Evolutionary conservation across 2,329 filamentous ascomycete species (phyloP), one percentile per base, ranked within the genome.

Genomic region (Ceratocystiopsis sp.): DNA sequence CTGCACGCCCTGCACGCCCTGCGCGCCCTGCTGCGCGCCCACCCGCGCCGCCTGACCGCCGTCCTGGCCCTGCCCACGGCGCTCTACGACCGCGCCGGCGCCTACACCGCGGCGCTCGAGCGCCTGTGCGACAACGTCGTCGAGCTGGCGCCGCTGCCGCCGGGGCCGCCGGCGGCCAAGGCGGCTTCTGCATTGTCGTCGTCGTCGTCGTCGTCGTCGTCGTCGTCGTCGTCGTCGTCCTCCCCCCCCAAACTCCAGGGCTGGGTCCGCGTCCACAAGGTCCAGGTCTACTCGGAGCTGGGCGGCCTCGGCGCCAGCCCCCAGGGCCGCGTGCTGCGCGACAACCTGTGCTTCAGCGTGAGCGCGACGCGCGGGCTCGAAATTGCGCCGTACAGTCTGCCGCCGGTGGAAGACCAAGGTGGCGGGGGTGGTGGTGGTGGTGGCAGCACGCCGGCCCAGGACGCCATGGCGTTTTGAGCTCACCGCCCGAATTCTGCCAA

Each of bases 311-410:
- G 86, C 2, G 85, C 84, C 14, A 79, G 76, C 11, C 70, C 75
- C 1, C 75, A 76, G 46, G 68, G 73, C 35, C 73, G 73, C 45
- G 77, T 76, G 48, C 70, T 80, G 43, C 78, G 83, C 19, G 84
- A 93, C 54, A 86, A 95, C 60, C 72, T 94, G 60, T 86, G 86
- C 5, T 98, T 98, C 59, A 87, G 78, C 47, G 63, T 98, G 42
- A 94, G 85, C 58, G 71, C 84, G 53, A 71, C 73, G 3, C 78
- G 73, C 52, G 87, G 84, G 42, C 76, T 98, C 51, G 73, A 84
- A 35, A 85, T 98, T 49, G 83, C 80, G 53, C 85, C 86, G 0
- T 95, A 86, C 60, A 91, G 82, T 57, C 66, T 98, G 37, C 91
- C 91, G 21, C 91, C 91, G 0, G 67, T 89, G 36, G 83, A 86